These are phyloP conservation scores for Lactarius hengduanensis DNA, from an alignment of 768 basidiomycete genomes.

Conservation along the genomic window DNA sequence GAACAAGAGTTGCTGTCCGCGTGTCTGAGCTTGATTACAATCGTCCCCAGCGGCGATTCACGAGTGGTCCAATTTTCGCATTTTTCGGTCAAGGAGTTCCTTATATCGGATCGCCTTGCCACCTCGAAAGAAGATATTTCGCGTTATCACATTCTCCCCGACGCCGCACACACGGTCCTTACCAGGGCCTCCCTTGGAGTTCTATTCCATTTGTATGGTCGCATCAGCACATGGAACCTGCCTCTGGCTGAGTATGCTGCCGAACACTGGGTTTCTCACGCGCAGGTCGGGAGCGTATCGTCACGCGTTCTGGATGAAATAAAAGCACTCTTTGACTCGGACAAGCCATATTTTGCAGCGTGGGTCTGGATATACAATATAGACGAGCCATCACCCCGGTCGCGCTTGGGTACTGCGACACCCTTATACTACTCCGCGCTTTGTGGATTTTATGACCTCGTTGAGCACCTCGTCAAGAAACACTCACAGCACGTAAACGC, in stretches of 20 bases:
- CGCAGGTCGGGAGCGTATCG: not conserved
- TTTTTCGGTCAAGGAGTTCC: not conserved
- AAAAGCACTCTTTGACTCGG: too few species aligned
- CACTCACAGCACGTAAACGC: too few species aligned
- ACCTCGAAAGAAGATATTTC: not conserved
- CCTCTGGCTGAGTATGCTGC: not conserved
- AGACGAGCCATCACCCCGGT: too few species aligned
- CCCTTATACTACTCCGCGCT: too few species aligned
- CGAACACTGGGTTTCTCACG: not conserved
- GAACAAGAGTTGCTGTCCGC: not conserved
- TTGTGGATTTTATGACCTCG: too few species aligned
- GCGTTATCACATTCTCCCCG: not conserved
- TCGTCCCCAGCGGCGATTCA: not conserved
- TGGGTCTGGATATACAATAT: too few species aligned
- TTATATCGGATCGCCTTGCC: not conserved
- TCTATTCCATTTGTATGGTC: not conserved
- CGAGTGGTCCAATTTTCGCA: not conserved
- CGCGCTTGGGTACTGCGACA: too few species aligned
- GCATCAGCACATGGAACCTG: not conserved
- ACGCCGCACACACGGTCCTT: not conserved
- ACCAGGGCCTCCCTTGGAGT: not conserved
- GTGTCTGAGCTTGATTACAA: not conserved
- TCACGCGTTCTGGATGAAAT: too few species aligned
- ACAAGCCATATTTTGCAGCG: too few species aligned
- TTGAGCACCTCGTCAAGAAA: too few species aligned